Evolutionary conservation across 805 yeast genomes (phyloP), one percentile per base, ranked within the genome.

Genomic region (Yamadazyma ubonensis): DNA sequence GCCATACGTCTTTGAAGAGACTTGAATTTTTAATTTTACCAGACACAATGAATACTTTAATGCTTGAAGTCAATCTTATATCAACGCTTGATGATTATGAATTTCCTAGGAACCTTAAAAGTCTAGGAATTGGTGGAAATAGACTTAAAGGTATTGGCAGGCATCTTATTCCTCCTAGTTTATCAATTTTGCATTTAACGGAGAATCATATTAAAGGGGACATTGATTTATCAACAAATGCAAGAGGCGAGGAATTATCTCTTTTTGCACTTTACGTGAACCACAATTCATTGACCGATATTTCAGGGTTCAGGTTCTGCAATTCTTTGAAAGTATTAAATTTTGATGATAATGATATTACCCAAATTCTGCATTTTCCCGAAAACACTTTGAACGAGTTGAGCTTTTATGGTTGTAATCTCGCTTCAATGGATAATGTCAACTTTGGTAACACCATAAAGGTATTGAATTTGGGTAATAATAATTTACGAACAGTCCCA

Each of bases 91-190:
- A 44, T n/a, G 26, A 44, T 14, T 43, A 51, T 16, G 19, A 16
- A 6, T 51, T 52, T 18, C 58, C 60, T 3, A 17, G 23, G n/a
- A 33, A 26, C 10, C 18, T 52, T 3, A 30, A 27, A 3, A 40
- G 39, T 35, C 45, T 55, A 26, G 54, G 54, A 2, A 21, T 55
- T 11, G 55, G 56, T 9, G 42, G 45, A n/a, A 55, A 55, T 33
- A 25, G 29, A n/a, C 34, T 54, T 10, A 29, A 26, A 5, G 14
- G n/a, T 3, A 35, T 47, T 1, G 16, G 18, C 1, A 25, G 42
- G n/a, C 48, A 41, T 18, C 31, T 34, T 18, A 27, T 55, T 5
- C 55, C 58, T 3, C 21, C 36, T 2, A 15, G 38, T 6, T 43
- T 45, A n/a, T 16, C 40, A 2, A 38, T 38, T 3, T 5, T 55